Evolutionary conservation across 2,329 filamentous ascomycete species (phyloP), one percentile per base, ranked within the genome.

Genomic region (Atkinsonella texensis): DNA sequence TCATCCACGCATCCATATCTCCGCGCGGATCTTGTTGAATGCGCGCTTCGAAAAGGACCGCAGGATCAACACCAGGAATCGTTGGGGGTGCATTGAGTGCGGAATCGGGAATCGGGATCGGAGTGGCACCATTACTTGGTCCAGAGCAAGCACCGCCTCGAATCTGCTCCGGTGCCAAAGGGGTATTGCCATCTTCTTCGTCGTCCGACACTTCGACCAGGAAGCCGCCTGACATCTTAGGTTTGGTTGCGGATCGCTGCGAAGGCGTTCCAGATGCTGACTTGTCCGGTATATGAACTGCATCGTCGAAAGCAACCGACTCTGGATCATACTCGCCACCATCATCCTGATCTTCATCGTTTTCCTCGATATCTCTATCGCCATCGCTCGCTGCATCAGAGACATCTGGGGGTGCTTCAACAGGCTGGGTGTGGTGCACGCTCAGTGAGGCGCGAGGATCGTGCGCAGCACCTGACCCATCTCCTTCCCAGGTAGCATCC

Each of bases 1-100:
- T 79, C 61, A 94, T 72, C 93, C 93, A 98, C 33, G 91, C 89
- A 65, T 93, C 87, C 68, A 93, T 81, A 60, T 96, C 90, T 62
- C 91, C 93, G 61, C 89, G 86, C 15, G 91, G 87, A 64, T 98
- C 93, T 63, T 96, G 87, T 65, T 85, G 84, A 66, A 97, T 85
- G 63, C 91, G 84, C 66, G 93, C 87, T 72, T 98, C 91, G 62
- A 97, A 76, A 53, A 90, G 80, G 53, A 85, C 83, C 60, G 91
- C 76, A 57, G 79, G 80, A 69, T 95, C 86, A 69, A 76, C 69
- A 54, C 71, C 69, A 56, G 73, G 66, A 59, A 74, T 66, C 20
- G 60, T 55, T 54, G 65, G 60, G 55, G 66, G 63, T 52, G 65
- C 63, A 58, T 62, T 60, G 56, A 65, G 62, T 44, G 62, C 55